Evolutionary conservation across 768 basidiomycete genomes (phyloP).

Genomic region (Psilocybe cubensis): DNA sequence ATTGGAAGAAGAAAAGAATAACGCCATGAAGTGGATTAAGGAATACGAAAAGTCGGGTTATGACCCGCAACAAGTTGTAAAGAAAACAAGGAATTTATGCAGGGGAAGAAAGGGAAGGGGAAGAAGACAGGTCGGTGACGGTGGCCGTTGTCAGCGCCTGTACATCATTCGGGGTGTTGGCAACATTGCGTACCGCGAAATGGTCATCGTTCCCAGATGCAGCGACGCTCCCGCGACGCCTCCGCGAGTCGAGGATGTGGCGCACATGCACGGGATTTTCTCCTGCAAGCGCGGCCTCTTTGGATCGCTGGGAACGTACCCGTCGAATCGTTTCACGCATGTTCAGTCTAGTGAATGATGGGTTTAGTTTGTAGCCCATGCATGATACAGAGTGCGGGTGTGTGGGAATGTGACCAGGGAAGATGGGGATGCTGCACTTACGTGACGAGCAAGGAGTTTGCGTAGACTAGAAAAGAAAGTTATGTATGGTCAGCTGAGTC

Average conservation of each 20-base stretch:
- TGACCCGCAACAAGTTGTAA: too few species aligned
- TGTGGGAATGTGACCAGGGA: neutral
- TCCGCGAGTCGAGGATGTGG: constrained; percentile 17
- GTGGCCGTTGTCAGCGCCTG: neutral
- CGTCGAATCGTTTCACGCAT: constrained; percentile 22
- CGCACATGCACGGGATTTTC: constrained; percentile 11
- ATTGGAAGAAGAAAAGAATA: neutral
- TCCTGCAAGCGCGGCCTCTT: constrained; percentile 6
- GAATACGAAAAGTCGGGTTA: too few species aligned
- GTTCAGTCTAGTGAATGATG: constrained; percentile 14
- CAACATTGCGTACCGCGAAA: constrained; percentile 3
- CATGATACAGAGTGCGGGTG: neutral
- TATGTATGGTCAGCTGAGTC: constrained; percentile 1
- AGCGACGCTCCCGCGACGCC: constrained; percentile 4
- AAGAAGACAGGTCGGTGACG: neutral
- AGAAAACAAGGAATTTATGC: too few species aligned
- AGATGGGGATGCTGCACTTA: constrained; percentile 11
- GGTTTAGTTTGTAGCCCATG: neutral
- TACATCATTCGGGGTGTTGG: neutral
- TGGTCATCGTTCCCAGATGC: constrained; percentile 1
- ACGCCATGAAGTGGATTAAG: too few species aligned
- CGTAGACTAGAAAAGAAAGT: constrained; percentile 15
- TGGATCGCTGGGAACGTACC: constrained; percentile 11
- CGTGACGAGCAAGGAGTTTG: constrained; percentile 24
- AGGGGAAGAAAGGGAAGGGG: neutral